phyloP scores from a whole-genome alignment of 148 eudicot genomes.

The Rhododendron mucronatum region DNA sequence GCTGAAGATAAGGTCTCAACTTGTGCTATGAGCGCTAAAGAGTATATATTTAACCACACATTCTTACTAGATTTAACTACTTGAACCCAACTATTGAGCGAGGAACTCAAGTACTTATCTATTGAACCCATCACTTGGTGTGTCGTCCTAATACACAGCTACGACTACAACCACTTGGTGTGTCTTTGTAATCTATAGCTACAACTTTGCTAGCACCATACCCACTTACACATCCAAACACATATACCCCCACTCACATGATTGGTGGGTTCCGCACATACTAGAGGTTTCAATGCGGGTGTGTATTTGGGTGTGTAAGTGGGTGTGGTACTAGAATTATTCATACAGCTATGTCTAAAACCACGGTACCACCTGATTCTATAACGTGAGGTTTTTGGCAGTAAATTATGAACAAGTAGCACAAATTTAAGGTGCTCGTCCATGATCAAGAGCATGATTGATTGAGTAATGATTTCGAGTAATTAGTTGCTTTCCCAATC shows the following conservation, averaged over 20 bases:
- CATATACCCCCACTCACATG: too few species aligned
- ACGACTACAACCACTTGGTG: neutral
- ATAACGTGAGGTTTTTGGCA: neutral
- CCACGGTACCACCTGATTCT: neutral
- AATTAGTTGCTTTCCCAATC: neutral
- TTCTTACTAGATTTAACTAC: neutral
- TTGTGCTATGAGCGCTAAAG: neutral
- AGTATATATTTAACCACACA: neutral
- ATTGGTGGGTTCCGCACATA: too few species aligned
- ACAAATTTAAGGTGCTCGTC: too few species aligned
- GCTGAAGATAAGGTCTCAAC: neutral
- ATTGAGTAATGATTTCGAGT: neutral
- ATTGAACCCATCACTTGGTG: neutral
- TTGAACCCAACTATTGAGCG: neutral
- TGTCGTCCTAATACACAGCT: neutral
- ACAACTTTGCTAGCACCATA: too few species aligned
- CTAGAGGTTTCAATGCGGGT: too few species aligned
- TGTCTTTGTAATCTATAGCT: too few species aligned
- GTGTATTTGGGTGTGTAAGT: too few species aligned
- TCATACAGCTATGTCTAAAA: neutral
- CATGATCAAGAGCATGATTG: too few species aligned
- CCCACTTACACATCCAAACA: too few species aligned
- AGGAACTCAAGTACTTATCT: neutral
- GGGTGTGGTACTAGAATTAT: too few species aligned
- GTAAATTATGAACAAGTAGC: neutral